These are phyloP conservation scores for Penicillium subrubescens DNA, from an alignment of 495 filamentous ascomycete species.

Conservation along the genomic window DNA sequence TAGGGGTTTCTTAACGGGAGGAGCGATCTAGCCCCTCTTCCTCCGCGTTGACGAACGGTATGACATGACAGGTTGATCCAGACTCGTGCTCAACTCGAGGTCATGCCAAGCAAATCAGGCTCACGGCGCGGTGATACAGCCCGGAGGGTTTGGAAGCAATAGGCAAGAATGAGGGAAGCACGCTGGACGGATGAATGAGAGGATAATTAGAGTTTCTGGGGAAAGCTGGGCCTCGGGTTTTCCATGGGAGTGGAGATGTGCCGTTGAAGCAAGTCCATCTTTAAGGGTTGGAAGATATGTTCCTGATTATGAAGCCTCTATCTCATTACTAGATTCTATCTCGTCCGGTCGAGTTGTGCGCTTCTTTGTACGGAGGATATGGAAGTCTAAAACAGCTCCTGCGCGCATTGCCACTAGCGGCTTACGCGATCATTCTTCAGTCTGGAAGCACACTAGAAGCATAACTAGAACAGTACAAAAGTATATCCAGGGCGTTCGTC, in stretches of 20 bases:
- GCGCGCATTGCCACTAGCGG: neutral
- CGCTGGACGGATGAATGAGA: neutral
- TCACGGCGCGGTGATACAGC: constrained; percentile 16
- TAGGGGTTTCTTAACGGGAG: neutral
- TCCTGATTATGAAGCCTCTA: neutral
- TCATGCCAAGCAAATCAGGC: constrained; percentile 15
- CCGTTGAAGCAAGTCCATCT: neutral
- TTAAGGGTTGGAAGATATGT: neutral
- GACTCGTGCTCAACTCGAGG: neutral
- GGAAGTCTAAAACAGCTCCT: neutral
- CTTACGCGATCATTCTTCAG: neutral
- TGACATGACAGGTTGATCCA: neutral
- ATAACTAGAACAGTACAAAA: neutral
- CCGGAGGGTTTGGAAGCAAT: constrained; percentile 18
- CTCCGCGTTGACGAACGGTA: neutral
- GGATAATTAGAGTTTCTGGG: constrained; percentile 14
- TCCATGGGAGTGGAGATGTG: neutral
- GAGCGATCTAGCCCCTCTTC: neutral
- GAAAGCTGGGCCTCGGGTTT: constrained; percentile 9
- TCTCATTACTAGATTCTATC: neutral
- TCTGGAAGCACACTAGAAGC: neutral
- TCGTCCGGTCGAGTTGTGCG: too few species aligned
- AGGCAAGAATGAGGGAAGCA: neutral
- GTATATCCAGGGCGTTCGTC: neutral
- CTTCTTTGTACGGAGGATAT: neutral